These are phyloP conservation scores for Phytophthora sansomeana DNA, from an alignment of 352 stramenopile genomes.

Conservation along the genomic window DNA sequence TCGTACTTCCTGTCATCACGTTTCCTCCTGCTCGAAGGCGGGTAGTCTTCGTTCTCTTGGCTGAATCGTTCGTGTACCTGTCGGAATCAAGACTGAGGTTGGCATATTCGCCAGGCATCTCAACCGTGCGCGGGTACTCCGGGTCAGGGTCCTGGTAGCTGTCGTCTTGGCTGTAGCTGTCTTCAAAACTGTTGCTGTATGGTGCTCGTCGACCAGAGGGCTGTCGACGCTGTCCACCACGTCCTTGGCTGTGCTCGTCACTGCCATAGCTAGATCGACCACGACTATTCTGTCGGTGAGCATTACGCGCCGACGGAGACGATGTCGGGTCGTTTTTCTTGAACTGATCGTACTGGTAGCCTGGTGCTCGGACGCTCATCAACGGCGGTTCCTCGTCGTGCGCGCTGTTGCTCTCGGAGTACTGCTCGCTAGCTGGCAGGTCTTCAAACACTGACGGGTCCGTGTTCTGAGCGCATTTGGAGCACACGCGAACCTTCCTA, in stretches of 20 bases:
- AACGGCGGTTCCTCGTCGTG: constrained; percentile 36
- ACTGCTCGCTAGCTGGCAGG: constrained; percentile 33
- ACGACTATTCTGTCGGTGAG: constrained; percentile 1
- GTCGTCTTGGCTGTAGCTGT: constrained; percentile 28
- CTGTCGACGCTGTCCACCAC: constrained; percentile 11
- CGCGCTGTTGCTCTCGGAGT: constrained; percentile 42
- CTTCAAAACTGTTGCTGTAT: constrained; percentile 31
- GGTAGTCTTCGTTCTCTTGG: constrained; percentile 29
- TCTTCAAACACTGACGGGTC: constrained; percentile 41
- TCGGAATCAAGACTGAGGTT: constrained; percentile 24
- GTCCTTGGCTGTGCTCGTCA: constrained; percentile 23
- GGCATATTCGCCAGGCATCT: constrained; percentile 32
- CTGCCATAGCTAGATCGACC: constrained; percentile 20
- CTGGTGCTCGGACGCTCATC: constrained; percentile 40
- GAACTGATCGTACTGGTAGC: constrained; percentile 42
- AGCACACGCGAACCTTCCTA: constrained; percentile 69
- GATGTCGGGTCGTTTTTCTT: constrained; percentile 23
- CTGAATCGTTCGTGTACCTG: constrained; percentile 29
- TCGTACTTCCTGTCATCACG: constrained; percentile 37
- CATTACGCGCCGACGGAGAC: constrained; percentile 21
- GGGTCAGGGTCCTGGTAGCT: constrained; percentile 37
- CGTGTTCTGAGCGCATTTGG: constrained; percentile 50
- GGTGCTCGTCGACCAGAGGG: constrained; percentile 20
- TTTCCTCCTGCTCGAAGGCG: constrained; percentile 19
- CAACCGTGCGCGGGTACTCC: constrained; percentile 30